Conservation (phyloP, 805 yeast genomes). For the Kluyveromyces siamensis region DNA sequence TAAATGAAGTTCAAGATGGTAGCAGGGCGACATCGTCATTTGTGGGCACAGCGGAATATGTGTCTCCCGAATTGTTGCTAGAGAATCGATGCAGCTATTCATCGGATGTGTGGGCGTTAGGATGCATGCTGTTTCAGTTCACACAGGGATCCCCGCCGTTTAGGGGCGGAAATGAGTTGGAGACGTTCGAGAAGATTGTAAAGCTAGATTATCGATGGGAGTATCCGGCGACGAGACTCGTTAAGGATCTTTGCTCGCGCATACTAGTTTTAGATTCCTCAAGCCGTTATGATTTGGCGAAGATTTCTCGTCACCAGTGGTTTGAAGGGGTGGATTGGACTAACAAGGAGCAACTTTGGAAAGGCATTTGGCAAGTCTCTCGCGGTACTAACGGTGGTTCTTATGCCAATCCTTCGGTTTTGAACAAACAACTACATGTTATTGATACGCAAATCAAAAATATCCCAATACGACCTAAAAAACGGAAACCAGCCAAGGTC, state of each 20-base stretch:
- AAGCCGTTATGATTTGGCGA: constrained; percentile 46
- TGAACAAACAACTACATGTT: constrained; percentile 18
- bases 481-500: constrained; percentile 22
- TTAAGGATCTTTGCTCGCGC: constrained; percentile 57
- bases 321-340: constrained; percentile 60
- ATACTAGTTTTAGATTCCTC: constrained; percentile 67
- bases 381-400: constrained; percentile 20
- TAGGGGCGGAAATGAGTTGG: constrained; percentile 75
- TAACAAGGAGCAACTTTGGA: constrained; percentile 63
- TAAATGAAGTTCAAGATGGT: constrained; percentile 21
- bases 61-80: constrained; percentile 80
- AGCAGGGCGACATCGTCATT: constrained; percentile 52
- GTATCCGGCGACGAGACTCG: constrained; percentile 48
- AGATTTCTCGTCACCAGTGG: constrained; percentile 63
- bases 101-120: constrained; percentile 90
- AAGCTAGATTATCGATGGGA: constrained; percentile 62
- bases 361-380: constrained; percentile 53
- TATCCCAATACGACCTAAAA: constrained; percentile 22
- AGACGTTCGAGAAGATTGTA: constrained; percentile 83
- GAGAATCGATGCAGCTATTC: constrained; percentile 75
- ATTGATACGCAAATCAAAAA: constrained; percentile 22
- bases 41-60: constrained; percentile 97
- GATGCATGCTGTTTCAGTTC: constrained; percentile 79
- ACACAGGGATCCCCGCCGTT: constrained; percentile 83
- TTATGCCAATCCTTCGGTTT: background rate